phyloP scores from a whole-genome alignment of 805 yeast species.

The Candida pseudofarinosa region DNA sequence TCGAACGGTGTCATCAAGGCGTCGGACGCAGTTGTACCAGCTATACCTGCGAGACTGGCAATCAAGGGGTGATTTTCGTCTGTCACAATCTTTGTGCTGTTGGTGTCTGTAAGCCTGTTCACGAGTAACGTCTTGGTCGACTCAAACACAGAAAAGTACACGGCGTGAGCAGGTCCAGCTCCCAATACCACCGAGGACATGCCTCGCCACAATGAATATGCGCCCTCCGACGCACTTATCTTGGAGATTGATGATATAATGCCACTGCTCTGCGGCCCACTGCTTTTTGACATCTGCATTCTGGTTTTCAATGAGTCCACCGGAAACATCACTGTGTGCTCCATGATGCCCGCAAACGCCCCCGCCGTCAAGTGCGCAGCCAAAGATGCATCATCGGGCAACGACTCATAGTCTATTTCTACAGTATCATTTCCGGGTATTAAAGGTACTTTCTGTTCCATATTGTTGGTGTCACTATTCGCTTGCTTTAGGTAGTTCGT shows the following conservation, averaged over 20 bases:
- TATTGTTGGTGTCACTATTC: constrained; percentile 3
- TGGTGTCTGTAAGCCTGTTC: constrained; percentile 32
- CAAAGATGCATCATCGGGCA: constrained; percentile 83
- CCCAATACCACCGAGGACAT: constrained; percentile 88
- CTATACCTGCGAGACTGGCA: constrained; percentile 84
- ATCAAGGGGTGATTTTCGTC: constrained; percentile 73
- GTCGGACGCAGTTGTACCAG: constrained; percentile 90
- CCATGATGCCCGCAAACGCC: constrained; percentile 99
- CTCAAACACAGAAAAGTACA: constrained; percentile 93
- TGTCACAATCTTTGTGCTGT: constrained; percentile 44
- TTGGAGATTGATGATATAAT: constrained; percentile 65
- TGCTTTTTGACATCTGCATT: constrained; percentile 60
- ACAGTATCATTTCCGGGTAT: constrained; percentile 28
- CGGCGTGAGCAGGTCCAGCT: constrained; percentile 99
- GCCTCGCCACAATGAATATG: constrained; percentile 88
- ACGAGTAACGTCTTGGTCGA: constrained; percentile 59
- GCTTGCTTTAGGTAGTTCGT: neutral
- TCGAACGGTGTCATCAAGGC: constrained; percentile 98
- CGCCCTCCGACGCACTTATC: constrained; percentile 86
- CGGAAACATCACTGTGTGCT: constrained; percentile 95
- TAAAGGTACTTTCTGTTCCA: constrained; percentile 21
- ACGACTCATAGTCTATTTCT: constrained; percentile 84
- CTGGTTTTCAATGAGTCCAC: constrained; percentile 94
- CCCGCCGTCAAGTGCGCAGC: constrained; percentile 85
- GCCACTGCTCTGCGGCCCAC: constrained; percentile 26